Base-by-base conservation (phyloP, 208 protist species). In the Leishmania mexicana region DNA sequence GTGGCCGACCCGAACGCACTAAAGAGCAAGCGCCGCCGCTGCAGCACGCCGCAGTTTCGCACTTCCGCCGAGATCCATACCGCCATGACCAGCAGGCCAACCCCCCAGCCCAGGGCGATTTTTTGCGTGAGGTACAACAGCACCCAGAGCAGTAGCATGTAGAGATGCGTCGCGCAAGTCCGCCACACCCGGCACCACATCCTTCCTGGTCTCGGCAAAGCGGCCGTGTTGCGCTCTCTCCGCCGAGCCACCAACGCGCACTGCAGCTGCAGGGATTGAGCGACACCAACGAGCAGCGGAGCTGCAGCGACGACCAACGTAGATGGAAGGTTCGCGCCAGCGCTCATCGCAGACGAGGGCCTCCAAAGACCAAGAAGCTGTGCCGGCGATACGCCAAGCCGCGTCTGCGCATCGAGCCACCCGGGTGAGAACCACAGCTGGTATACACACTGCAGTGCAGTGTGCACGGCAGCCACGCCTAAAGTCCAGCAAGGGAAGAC, bases 401-500 rank as follows among this genome's bases (percentile, higher is more conserved):
- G 60, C 65, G 65, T 79, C 72, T 64, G 38, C 8, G 77, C 60
- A 38, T 85, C 78, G 6, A 82, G 72, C 77, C 70, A 79, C 19
- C 5, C 73, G 28, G 78, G 82, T 1, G 82, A 78, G 57, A 85
- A 85, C 78, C 78, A 85, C 28, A 81, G 40, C 73, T 85, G 82
- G n/a, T 85, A 85, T 53, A 77, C 68, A 68, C 77, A 79, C 73
- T 85, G 82, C 77, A 85, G 77, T 24, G 78, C 73, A 15, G 67
- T 47, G 73, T 85, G 82, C 42, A 79, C 31, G 15, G 82, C 77
- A 5, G 73, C 62, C 17, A 79, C 73, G 64, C 51, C 8, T 24
- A 82, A 64, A 5, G 71, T 85, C 78, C 82, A 82, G 42, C 72
- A 51, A 8, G 82, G 82, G 53, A 47, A 75, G 42, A 79, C 17